These are phyloP conservation scores for Exophiala mesophila DNA, from an alignment of 2,329 filamentous ascomycete genomes.

Conservation along the genomic window DNA sequence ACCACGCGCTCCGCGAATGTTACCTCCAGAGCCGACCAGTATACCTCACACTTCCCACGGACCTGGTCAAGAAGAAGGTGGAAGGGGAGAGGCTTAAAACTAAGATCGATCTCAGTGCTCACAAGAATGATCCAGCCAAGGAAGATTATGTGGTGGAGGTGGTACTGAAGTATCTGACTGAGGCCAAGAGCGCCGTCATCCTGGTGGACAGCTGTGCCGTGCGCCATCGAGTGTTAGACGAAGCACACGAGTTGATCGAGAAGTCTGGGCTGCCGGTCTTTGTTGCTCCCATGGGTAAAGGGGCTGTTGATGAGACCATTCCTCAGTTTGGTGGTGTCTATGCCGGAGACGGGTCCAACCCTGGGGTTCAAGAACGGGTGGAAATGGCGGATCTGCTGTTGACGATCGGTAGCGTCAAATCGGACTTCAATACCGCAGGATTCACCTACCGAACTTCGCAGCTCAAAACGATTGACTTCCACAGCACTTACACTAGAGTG, in stretches of 20 bases:
- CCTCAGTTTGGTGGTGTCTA: conserved; percentile 49
- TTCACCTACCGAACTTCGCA: conserved; percentile 63
- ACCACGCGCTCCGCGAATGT: conserved; percentile 25
- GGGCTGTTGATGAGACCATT: conserved; percentile 45
- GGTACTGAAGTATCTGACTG: conserved; percentile 39
- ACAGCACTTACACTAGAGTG: conserved; percentile 67
- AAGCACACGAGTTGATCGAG: conserved; percentile 41
- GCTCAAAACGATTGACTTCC: conserved; percentile 75
- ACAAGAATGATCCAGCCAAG: conserved; percentile 24
- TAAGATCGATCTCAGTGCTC: conserved; percentile 45
- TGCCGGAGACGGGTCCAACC: conserved; percentile 39
- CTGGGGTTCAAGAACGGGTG: conserved; percentile 36
- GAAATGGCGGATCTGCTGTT: conserved; percentile 44
- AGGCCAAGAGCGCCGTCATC: conserved; percentile 46
- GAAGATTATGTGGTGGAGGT: conserved; percentile 27
- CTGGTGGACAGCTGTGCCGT: conserved; percentile 49
- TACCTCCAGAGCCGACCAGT: conserved; percentile 25
- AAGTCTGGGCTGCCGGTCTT: conserved; percentile 45
- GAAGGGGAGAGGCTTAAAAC: conserved; percentile 66
- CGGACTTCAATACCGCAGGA: conserved; percentile 42
- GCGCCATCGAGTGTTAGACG: conserved; percentile 37
- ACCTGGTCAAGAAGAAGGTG: conserved; percentile 22
- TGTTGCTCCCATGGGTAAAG: conserved; percentile 47
- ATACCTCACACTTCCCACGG: conserved; percentile 26
- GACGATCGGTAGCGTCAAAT: conserved; percentile 45